phyloP scores from a whole-genome alignment of 306 rosid species.

The Sindora glabra region DNA sequence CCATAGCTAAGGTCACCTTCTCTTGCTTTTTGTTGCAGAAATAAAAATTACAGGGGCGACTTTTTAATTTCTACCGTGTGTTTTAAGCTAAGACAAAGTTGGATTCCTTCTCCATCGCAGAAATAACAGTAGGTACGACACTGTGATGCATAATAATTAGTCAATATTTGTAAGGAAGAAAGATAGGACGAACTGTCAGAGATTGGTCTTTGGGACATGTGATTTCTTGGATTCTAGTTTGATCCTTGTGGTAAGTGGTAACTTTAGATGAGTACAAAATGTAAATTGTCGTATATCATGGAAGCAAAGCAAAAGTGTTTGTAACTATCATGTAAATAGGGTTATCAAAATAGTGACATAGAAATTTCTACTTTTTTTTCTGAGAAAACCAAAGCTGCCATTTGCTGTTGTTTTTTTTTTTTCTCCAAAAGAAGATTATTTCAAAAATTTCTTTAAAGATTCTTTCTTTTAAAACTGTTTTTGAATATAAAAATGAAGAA shows the following conservation, averaged over 20 bases:
- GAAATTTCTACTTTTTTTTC: background rate
- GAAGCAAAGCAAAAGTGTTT: background rate
- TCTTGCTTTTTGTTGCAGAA: slow-evolving; percentile 9
- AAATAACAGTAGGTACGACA: no score
- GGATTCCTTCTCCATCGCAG: no score
- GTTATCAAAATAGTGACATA: background rate
- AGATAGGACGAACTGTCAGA: background rate
- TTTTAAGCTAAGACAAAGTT: background rate
- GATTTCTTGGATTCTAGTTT: background rate
- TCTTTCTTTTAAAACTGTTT: no score
- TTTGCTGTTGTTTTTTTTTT: background rate
- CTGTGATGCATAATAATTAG: no score
- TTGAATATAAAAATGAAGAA: no score
- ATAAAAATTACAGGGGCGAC: slow-evolving; percentile 10
- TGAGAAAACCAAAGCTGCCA: background rate
- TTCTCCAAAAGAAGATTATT: no score
- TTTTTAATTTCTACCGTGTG: background rate
- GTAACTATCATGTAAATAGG: no score
- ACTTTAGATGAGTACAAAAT: background rate
- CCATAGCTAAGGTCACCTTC: background rate
- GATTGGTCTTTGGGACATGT: background rate
- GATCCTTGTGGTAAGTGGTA: background rate
- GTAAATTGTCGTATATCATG: background rate
- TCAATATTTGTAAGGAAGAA: background rate
- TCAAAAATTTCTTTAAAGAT: no score